A percentile compares a stretch with the other conserved stretches of the same genome.
phyloP scores from a whole-genome alignment of 768 basidiomycete genomes.

The Collybia nuda region DNA sequence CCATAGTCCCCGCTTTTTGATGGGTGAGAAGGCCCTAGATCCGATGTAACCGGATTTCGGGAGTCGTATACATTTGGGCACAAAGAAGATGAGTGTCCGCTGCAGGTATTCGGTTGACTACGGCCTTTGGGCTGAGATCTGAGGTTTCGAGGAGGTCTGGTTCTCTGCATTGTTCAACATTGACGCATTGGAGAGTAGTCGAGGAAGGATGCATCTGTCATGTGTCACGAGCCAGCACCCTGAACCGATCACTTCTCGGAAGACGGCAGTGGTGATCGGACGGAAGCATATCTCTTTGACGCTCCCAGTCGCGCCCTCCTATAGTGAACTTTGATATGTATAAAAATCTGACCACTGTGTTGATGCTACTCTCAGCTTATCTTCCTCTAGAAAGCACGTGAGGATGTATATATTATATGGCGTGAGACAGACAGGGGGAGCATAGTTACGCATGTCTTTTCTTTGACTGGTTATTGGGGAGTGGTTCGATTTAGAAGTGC shows the following conservation, averaged over 20 bases:
- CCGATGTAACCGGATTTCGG: too few relatives aligned
- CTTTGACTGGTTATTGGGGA: background rate
- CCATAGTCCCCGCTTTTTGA: too few relatives aligned
- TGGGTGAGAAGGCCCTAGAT: too few relatives aligned
- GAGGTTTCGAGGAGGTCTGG: background rate
- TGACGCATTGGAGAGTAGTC: conserved; percentile 5
- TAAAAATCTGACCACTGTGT: too few relatives aligned
- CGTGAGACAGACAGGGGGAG: too few relatives aligned
- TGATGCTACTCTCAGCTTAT: too few relatives aligned
- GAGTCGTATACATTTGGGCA: too few relatives aligned
- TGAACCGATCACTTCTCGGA: conserved; percentile 6
- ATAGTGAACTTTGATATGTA: conserved; percentile 3
- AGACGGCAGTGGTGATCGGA: conserved; percentile 7
- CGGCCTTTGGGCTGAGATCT: background rate
- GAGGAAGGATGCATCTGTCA: conserved; percentile 18
- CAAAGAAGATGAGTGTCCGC: too few relatives aligned
- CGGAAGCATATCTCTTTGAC: conserved; percentile 1
- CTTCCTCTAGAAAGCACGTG: too few relatives aligned
- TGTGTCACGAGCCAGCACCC: conserved; percentile 11
- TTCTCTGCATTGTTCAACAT: conserved; percentile 1
- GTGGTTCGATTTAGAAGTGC: conserved; percentile 9
- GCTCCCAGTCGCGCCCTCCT: background rate
- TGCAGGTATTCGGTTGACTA: too few relatives aligned
- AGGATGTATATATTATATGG: too few relatives aligned
- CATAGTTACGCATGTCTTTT: too few relatives aligned